phyloP scores from a whole-genome alignment of 441 rosid genomes.

The Melastoma candidum region DNA sequence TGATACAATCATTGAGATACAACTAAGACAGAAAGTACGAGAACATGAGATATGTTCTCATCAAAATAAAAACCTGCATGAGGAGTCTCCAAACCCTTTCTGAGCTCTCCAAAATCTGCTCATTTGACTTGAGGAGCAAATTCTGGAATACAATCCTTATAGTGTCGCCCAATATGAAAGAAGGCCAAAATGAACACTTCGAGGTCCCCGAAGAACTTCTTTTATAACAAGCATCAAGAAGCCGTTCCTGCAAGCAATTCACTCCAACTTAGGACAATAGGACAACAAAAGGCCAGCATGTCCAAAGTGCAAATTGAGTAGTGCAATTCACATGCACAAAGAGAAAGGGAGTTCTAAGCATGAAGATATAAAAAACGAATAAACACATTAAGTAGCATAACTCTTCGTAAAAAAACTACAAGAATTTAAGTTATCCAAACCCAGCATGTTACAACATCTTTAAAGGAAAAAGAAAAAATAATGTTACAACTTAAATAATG shows the following conservation, averaged over 20 bases:
- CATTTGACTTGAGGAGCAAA: conserved; percentile 86
- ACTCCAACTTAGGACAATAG: conserved; percentile 12
- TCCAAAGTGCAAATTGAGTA: not conserved
- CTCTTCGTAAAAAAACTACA: too few species aligned
- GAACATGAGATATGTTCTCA: conserved; percentile 2
- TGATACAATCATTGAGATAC: too few species aligned
- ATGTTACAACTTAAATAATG: too few species aligned
- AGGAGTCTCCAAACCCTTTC: conserved; percentile 98
- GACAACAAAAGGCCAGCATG: not conserved
- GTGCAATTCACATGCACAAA: too few species aligned
- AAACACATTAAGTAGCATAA: too few species aligned
- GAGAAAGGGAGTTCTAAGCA: too few species aligned
- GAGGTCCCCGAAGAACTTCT: conserved; percentile 59
- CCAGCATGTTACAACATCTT: too few species aligned
- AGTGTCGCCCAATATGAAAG: conserved; percentile 89
- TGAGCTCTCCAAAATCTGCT: conserved; percentile 79
- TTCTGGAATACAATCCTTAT: conserved; percentile 92
- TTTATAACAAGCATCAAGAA: conserved; percentile 90
- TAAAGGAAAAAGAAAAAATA: too few species aligned
- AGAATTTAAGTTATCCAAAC: too few species aligned
- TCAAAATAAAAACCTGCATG: conserved; percentile 61
- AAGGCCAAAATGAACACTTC: conserved; percentile 76
- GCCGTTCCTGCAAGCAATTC: conserved; percentile 63
- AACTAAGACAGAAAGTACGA: too few species aligned
- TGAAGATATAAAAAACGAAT: too few species aligned